Percentiles rank a stretch among this genome's conserved stretches.
phyloP scores from a whole-genome alignment of 208 protist species.

The Wallacemonas sp. region DNA sequence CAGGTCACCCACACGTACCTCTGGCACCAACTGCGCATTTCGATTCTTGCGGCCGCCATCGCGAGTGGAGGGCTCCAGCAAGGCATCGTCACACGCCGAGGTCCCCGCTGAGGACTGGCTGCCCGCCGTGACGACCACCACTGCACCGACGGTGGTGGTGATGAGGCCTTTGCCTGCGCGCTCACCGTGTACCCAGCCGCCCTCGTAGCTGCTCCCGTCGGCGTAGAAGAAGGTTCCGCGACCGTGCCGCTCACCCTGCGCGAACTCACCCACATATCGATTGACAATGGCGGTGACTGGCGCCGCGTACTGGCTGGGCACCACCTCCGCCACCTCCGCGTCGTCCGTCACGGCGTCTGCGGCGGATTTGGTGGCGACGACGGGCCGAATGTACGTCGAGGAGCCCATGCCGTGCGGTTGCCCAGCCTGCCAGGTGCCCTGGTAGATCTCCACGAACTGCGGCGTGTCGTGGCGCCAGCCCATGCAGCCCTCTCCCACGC shows the following conservation, averaged over 20 bases:
- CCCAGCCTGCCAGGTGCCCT: conserved; percentile 69
- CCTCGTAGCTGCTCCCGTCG: conserved; percentile 86
- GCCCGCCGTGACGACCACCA: conserved; percentile 9
- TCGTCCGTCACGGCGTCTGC: neutral
- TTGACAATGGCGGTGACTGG: conserved; percentile 57
- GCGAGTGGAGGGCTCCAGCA: conserved; percentile 27
- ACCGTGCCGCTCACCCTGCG: conserved; percentile 65
- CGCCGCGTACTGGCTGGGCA: conserved; percentile 38
- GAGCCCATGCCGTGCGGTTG: conserved; percentile 68
- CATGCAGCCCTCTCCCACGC: conserved; percentile 73
- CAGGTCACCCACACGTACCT: conserved; percentile 37
- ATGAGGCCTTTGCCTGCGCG: conserved; percentile 65
- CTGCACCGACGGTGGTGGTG: conserved; percentile 53
- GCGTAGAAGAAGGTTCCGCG: conserved; percentile 83
- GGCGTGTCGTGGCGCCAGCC: conserved; percentile 56
- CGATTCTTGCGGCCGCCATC: conserved; percentile 9
- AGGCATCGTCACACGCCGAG: conserved; percentile 20
- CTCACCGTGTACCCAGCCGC: conserved; percentile 63
- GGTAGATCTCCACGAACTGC: conserved; percentile 71
- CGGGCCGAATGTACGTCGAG: conserved; percentile 55
- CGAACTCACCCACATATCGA: conserved; percentile 69
- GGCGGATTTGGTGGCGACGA: conserved; percentile 5
- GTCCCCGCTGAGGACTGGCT: neutral
- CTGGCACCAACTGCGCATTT: conserved; percentile 35
- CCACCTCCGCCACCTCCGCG: neutral